Evolutionary conservation across 176 grass and related monocot species (phyloP).

Genomic region (Bolboschoenus planiculmis): DNA sequence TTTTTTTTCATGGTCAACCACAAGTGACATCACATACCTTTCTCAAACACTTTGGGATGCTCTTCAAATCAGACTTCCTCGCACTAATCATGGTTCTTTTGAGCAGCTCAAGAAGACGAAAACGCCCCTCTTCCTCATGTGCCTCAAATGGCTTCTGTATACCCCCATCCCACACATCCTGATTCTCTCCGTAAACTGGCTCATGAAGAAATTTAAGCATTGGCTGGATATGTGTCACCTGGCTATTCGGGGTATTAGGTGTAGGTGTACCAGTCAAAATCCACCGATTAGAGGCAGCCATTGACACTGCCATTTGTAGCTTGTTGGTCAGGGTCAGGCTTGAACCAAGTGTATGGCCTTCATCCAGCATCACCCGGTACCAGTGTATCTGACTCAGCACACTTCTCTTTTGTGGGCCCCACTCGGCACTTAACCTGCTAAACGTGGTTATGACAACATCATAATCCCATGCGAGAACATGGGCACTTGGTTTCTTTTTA

Average conservation of each 20-base stretch:
- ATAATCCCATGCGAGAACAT: conserved; percentile 92
- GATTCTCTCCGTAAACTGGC: conserved; percentile 73
- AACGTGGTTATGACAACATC: conserved; percentile 94
- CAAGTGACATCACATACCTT: conserved; percentile 22
- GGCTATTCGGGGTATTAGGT: conserved; percentile 90
- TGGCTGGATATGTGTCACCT: conserved; percentile 82
- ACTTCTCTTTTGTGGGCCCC: conserved; percentile 74
- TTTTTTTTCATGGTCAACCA: background rate
- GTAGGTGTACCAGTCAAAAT: conserved; percentile 97
- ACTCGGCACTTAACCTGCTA: conserved; percentile 82
- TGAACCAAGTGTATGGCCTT: conserved; percentile 97
- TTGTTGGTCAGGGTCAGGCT: conserved; percentile 90
- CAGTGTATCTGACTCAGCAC: conserved; percentile 87
- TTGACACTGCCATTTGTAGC: conserved; percentile 84
- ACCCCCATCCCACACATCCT: conserved; percentile 73
- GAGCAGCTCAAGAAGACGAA: conserved; percentile 63
- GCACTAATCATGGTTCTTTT: conserved; percentile 93
- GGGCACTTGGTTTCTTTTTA: conserved; percentile 51
- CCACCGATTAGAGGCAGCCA: conserved; percentile 89
- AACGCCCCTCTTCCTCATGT: conserved; percentile 59
- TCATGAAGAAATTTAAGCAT: conserved; percentile 99
- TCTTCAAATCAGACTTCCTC: conserved; percentile 82
- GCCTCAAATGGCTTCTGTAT: conserved; percentile 83
- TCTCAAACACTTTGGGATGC: conserved; percentile 88
- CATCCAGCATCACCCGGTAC: conserved; percentile 86